Conservation (phyloP, 805 yeast genomes). For the Ogataea ganodermae region DNA sequence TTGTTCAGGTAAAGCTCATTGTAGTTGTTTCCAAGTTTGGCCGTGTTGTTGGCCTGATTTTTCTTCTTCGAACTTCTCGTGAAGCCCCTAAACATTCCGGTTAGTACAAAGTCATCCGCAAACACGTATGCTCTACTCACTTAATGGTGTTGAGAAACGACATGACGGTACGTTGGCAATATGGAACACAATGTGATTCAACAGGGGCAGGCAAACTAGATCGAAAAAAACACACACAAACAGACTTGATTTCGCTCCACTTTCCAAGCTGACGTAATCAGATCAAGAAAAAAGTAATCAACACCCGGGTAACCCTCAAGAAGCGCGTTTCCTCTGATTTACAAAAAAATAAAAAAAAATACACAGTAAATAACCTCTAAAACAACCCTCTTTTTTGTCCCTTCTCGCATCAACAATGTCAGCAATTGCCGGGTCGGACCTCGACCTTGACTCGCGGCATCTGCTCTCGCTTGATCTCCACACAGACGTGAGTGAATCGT, state of each 20-base stretch:
- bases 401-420: slow-evolving; percentile 5
- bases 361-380: neutral
- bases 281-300: neutral
- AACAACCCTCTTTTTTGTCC: neutral
- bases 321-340: slow-evolving; percentile 1
- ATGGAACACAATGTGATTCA: no score
- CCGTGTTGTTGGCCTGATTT: slow-evolving; percentile 24
- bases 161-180: slow-evolving; percentile 30
- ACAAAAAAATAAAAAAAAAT: neutral
- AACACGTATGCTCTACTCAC: slow-evolving; percentile 24
- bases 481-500: slow-evolving; percentile 21
- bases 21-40: slow-evolving; percentile 28
- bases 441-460: slow-evolving; percentile 20
- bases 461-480: slow-evolving; percentile 24
- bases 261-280: neutral
- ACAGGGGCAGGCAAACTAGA: no score
- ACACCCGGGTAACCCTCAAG: slow-evolving; percentile 1
- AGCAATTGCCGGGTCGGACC: slow-evolving; percentile 15
- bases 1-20: slow-evolving; percentile 27
- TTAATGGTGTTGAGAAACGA: slow-evolving; percentile 43
- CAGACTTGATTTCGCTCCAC: neutral
- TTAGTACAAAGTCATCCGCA: neutral
- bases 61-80: slow-evolving; percentile 49
- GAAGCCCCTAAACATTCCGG: slow-evolving; percentile 46
- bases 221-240: neutral